Conservation (phyloP, 2,329 filamentous ascomycete species). For the Parascedosporium putredinis region DNA sequence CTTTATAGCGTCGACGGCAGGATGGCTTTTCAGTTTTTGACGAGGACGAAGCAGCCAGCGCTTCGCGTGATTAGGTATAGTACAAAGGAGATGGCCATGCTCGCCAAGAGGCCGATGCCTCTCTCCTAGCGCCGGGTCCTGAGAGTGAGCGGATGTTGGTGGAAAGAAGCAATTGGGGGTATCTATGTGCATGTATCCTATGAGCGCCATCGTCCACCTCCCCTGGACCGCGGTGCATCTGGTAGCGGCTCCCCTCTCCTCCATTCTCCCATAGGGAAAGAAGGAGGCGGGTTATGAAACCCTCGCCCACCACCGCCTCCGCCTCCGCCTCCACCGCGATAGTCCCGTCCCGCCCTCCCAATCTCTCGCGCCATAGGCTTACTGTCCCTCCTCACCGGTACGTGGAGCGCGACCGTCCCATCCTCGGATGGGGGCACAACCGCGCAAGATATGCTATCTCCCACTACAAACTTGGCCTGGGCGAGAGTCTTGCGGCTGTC, state of each 20-base stretch:
- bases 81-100: neutral
- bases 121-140: neutral
- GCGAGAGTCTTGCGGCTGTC: slow-evolving; percentile 63
- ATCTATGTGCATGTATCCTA: too few species aligned
- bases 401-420: slow-evolving; percentile 60
- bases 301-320: slow-evolving; percentile 18
- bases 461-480: slow-evolving; percentile 74
- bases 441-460: slow-evolving; percentile 78
- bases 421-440: slow-evolving; percentile 66
- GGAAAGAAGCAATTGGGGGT: neutral
- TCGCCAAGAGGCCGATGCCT: neutral
- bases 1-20: too few species aligned
- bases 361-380: slow-evolving; percentile 19
- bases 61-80: too few species aligned
- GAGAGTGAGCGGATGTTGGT: neutral
- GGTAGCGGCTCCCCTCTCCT: slow-evolving; percentile 54
- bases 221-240: slow-evolving; percentile 25
- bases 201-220: neutral
- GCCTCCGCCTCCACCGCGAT: slow-evolving; percentile 27
- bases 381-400: slow-evolving; percentile 35
- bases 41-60: too few species aligned
- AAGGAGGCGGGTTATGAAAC: too few species aligned
- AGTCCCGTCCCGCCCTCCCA: slow-evolving; percentile 25
- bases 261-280: slow-evolving; percentile 47
- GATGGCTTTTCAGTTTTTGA: too few species aligned